Evolutionary conservation across 345 rosid genomes (phyloP), one percentile per base, ranked within the genome.

Genomic region (Atalantia buxifolia): DNA sequence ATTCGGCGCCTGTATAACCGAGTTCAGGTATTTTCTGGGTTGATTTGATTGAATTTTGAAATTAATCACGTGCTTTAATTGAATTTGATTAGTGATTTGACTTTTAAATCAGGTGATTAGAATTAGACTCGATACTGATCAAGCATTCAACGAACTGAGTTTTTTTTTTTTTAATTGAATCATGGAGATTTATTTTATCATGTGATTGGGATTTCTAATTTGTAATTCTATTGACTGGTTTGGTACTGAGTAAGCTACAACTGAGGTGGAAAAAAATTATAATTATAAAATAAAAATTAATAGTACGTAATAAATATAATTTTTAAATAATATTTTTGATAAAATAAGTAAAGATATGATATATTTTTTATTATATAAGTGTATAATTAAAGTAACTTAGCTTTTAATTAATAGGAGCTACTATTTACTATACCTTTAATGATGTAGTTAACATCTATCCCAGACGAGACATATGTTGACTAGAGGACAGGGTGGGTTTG

Each of bases 1-100:
- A 86, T 82, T 75, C 89, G 99, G 1, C 92, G 99, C 38, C 84
- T 92, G 70, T 96, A 89, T 84, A 92, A 81, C 71, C 94, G 97
- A 38, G 94, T 96, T 84, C 97, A 94, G 98, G 98, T 91, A 69
- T 73, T 38, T 62, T 16, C 9, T 70, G n/a, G 10, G 0, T 3
- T 72, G 50, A 75, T 45, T 45, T 65, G 62, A n/a, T 13, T 35
- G 63, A 64, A 31, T 30, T 62, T 2, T 21, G 24, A 61, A 42
- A 42, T 42, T 16, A 33, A 27, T 72, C 13, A 56, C 16, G 4
- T 35, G 31, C 60, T 56, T 57, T 59, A 6, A 36, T 72, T n/a
- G 28, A 30, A 33, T 22, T 9, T 38, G 27, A 24, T n/a, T 35
- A 0, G 21, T 74, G 38, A 74, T 60, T 61, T 38, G 56, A 61